phyloP scores from a whole-genome alignment of 768 basidiomycete species.

The Rhizopogon sp. region DNA sequence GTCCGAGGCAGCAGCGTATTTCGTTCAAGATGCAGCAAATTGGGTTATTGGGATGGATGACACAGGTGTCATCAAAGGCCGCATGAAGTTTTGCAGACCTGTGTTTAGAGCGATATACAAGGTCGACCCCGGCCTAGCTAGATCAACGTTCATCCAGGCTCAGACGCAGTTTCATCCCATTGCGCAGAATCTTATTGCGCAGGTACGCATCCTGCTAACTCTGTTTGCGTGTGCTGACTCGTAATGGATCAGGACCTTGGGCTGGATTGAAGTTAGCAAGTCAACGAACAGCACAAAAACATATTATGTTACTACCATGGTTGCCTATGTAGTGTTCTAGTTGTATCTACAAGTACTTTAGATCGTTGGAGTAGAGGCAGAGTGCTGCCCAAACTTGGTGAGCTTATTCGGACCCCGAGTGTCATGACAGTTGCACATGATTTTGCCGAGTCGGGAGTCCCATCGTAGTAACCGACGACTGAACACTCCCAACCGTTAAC shows the following conservation, averaged over 20 bases:
- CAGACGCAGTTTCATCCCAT: constrained; percentile 45
- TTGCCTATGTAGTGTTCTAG: neutral
- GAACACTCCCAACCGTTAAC: neutral
- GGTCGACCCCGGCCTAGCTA: constrained; percentile 32
- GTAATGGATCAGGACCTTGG: constrained; percentile 19
- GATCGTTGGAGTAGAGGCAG: neutral
- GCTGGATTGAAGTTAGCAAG: neutral
- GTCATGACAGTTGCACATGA: too few species aligned
- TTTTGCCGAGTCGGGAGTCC: neutral
- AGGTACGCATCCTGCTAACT: constrained; percentile 26
- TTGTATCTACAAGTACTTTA: neutral
- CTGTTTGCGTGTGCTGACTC: neutral
- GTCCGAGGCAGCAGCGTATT: constrained; percentile 26
- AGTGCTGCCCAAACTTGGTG: neutral
- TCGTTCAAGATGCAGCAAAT: constrained; percentile 32
- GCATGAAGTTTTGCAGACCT: constrained; percentile 55
- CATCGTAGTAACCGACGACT: neutral
- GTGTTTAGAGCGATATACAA: constrained; percentile 35
- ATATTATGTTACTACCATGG: neutral
- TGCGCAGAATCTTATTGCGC: constrained; percentile 43
- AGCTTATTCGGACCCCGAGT: too few species aligned
- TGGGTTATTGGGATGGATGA: constrained; percentile 42
- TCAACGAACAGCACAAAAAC: neutral
- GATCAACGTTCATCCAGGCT: constrained; percentile 28
- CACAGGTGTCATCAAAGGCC: constrained; percentile 39